These are phyloP conservation scores for Cyclotella cryptica DNA, from an alignment of 108 stramenopile genomes.

Conservation along the genomic window DNA sequence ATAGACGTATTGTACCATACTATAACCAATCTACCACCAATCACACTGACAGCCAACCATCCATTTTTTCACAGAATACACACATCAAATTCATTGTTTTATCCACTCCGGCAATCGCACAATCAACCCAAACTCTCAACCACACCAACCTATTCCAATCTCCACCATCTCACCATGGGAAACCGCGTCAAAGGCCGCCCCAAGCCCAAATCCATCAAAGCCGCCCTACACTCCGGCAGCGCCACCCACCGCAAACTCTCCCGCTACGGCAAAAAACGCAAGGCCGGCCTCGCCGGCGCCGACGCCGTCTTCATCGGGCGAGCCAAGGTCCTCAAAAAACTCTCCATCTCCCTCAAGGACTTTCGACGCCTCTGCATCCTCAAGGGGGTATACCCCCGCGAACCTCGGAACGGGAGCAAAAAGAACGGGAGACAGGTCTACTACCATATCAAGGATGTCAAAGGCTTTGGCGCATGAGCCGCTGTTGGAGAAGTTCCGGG, in stretches of 20 bases:
- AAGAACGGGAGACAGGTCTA: constrained; percentile 95
- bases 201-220: constrained; percentile 94
- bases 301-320: constrained; percentile 97
- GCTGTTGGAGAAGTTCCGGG: constrained; percentile 95
- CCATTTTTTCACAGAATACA: not conserved
- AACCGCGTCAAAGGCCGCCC: constrained; percentile 88
- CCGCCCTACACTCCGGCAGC: constrained; percentile 85
- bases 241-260: constrained; percentile 94
- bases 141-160: not conserved
- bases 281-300: constrained; percentile 90
- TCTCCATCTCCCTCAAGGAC: constrained; percentile 96
- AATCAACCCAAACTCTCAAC: not conserved
- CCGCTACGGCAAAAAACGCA: constrained; percentile 96
- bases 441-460: constrained; percentile 98
- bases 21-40: too few relatives aligned
- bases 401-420: constrained; percentile 86
- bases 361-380: constrained; percentile 99
- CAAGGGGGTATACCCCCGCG: constrained; percentile 98
- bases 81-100: too few relatives aligned
- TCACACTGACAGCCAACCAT: constrained; percentile 9
- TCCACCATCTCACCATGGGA: constrained; percentile 52
- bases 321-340: constrained; percentile 84
- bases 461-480: constrained; percentile 97
- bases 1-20: too few relatives aligned
- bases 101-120: too few relatives aligned